Evolutionary conservation across 352 stramenopile species (phyloP).

Genomic region (Saprolegnia diclina): DNA sequence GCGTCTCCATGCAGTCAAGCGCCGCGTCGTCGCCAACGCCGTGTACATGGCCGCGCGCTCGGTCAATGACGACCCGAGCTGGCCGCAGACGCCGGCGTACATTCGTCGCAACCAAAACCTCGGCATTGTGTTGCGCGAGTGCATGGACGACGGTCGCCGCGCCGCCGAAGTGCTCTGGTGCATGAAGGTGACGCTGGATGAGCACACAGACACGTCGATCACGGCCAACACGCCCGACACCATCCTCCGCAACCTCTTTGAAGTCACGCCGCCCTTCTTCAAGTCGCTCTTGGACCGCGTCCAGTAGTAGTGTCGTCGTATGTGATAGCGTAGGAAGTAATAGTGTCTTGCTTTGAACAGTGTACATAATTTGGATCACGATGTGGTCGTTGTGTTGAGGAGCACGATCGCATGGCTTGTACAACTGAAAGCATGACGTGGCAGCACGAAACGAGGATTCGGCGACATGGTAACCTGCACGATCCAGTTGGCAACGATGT

Average conservation of each 20-base stretch:
- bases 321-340: no score
- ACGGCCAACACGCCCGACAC: conserved; percentile 79
- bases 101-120: conserved; percentile 74
- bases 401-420: conserved; percentile 2
- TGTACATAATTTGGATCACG: no score
- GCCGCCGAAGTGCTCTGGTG: conserved; percentile 77
- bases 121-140: conserved; percentile 69
- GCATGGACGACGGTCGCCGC: conserved; percentile 59
- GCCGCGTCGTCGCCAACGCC: conserved; percentile 66
- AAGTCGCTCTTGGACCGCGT: conserved; percentile 76
- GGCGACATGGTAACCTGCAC: no score
- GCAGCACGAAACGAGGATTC: no score
- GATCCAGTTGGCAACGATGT: no score
- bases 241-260: conserved; percentile 85
- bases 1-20: conserved; percentile 68
- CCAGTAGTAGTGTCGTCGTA: conserved; percentile 13
- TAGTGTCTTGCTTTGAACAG: no score
- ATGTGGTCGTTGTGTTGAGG: neutral
- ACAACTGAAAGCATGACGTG: neutral
- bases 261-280: conserved; percentile 78
- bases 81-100: conserved; percentile 53
- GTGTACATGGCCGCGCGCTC: conserved; percentile 59
- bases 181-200: conserved; percentile 74
- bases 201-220: conserved; percentile 63
- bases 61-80: conserved; percentile 64